Evolutionary conservation across 371 early-diverging fungal genomes (phyloP), one percentile per base, ranked within the genome.

Genomic region (Rhizomucor pusillus): DNA sequence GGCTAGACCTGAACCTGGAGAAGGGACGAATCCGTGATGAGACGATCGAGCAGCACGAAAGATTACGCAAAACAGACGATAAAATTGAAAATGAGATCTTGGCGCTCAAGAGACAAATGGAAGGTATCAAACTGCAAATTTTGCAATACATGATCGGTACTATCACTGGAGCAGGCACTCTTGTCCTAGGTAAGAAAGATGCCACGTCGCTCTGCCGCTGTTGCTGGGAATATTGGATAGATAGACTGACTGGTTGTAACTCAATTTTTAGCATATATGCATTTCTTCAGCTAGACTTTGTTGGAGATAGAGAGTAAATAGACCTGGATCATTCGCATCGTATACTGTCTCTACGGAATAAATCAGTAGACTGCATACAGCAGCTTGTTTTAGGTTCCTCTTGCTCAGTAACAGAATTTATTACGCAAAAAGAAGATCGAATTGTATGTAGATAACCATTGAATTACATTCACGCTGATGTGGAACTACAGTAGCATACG

Each of bases 21-120:
- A 95, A 95, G 73, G 93, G 92, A 6, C 74, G 94, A 40, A 90
- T 93, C 20, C 81, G 94, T 1, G 91, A 92, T 54, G 93, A 94
- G 65, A 86, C 88, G 18, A 81, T 85, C 24, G 78, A 82, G 37
- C 92, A 93, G 56, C 93, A 92, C 59, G 73, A 91, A 36, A 87
- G 87, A 53, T 79, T 97, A 22, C 79, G 87, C 43, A 92, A 94
- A 54, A 89, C 94, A 0, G 91, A 92, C 43, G 77, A 90, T 12
- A 87, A 86, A 50, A 91, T 95, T 50, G 95, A 94, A 60, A 82
- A 81, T 46, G 97, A 97, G 69, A 90, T 95, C 35, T 80, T 85
- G 20, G 82, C 77, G 0, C 62, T 95, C 25, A 74, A 87, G 40
- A 85, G 87, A 14, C 90, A 90, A 65, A 88, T 95, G 89, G 93